Base-by-base conservation (phyloP, 768 basidiomycete species). In the Lentinus brumalis region DNA sequence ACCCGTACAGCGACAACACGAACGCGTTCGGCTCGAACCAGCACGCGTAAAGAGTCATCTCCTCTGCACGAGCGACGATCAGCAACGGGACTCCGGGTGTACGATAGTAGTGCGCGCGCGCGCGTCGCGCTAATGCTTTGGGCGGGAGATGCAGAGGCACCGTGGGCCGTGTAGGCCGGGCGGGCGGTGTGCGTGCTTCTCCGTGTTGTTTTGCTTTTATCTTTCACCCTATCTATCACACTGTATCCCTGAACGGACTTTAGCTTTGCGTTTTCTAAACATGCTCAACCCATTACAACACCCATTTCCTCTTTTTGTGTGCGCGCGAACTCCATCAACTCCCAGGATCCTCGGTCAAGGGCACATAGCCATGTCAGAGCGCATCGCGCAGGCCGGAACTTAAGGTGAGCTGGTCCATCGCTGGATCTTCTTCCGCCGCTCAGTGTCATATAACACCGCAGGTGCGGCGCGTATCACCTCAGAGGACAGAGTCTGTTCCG, bases 1-100 rank as follows among this genome's bases (percentile, higher is more conserved):
- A 72, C 65, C 68, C 71, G 10, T 72, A 72, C 67, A 29, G 62
- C 49, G 71, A 72, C 59, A 39, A 51, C 30, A 29, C 53, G n/a
- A 56, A 72, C 61, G 46, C 57, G 47, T 72, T 70, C 64, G 70
- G 70, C 59, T 11, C 56, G 54, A n/a, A 45, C 52, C 31, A 9
- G 57, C 46, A 38, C 16, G 57, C 57, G 30, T 63, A 44, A 59
- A 29, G 15, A 32, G 12, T 16, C 10, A 2, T 15, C 4, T 10
- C 31, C 18, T 18, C 18, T 18, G 46, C 5, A 40, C 29, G 10
- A n/a, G 6, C n/a, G 21, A 26, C 21, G 2, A 26, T 26, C 21
- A 26, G 21, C 21, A 26, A 26, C 21, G 21, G 21, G 21, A 26
- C 21, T 35, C 7, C 35, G 35, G 35, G 35, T 53, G 52, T 53